Evolutionary conservation across 257 asterid species (phyloP), one percentile per base, ranked within the genome.

Genomic region (Solanum gandarillasii): DNA sequence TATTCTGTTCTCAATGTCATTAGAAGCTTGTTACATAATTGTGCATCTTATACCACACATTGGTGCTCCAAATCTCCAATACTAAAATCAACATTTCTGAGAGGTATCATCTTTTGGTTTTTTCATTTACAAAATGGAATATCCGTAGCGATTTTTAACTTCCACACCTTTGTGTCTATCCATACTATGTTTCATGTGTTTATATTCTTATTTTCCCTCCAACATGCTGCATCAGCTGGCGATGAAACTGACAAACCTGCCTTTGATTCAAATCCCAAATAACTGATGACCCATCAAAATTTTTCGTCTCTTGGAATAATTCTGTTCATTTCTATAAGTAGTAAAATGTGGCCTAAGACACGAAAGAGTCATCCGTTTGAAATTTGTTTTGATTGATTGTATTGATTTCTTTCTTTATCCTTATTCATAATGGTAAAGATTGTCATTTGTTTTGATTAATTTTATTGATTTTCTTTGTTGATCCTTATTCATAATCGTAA

Each of bases 261-360:
- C 52, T 43, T 43, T 43, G 52, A 43, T 43, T 43, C 52, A 43
- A 41, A 41, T 41, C 14, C 48, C 48, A 41, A 39, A 41, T 94
- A 85, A 88, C 13, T 41, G 48, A 41, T 11, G 48, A 12, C 18
- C 95, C 93, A 29, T 86, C 39, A 16, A 87, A 89, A 65, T 79
- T 88, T 72, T 38, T 91, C 20, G 83, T 10, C 87, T 89, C 91
- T 25, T 92, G 93, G 94, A 91, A 93, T 20, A 72, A 87, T 5
- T 74, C 90, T n/a, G 41, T 73, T 62, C 88, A 86, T 83, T 89
- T 92, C 60, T 91, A 93, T 91, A 48, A 52, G 46, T 94, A 32
- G 91, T 93, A 43, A 43, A 43, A 43, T 43, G 52, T 43, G 87
- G 89, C 85, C 41, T 3, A 6, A 27, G 67, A 58, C 79, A 48